Conservation (phyloP, 768 basidiomycete genomes). For the Boletus sensibilis region DNA sequence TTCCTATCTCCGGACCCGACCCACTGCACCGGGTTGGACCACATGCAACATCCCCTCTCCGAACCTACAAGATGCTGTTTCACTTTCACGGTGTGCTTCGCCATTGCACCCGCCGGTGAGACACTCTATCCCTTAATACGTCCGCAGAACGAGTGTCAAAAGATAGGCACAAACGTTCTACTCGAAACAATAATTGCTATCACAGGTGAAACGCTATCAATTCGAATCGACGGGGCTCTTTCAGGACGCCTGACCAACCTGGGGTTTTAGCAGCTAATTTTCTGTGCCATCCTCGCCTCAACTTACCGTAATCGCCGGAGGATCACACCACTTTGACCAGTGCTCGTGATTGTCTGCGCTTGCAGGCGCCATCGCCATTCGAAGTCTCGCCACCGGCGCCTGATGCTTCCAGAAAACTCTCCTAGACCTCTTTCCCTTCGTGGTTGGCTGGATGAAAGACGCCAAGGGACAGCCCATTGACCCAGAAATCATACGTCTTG, state of each 20-base stretch:
- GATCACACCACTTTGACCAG: neutral
- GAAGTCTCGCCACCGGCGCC: neutral
- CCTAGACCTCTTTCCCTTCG: too few species aligned
- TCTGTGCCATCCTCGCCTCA: neutral
- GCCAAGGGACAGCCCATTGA: neutral
- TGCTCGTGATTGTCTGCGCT: neutral
- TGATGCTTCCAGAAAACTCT: neutral
- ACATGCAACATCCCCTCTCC: neutral
- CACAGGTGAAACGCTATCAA: neutral
- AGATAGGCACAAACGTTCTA: neutral
- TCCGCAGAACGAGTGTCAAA: neutral
- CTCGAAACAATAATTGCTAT: neutral
- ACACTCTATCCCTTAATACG: neutral
- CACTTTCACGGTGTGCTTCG: constrained; percentile 7
- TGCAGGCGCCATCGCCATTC: neutral
- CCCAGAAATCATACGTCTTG: neutral
- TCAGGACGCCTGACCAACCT: neutral
- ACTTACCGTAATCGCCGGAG: too few species aligned
- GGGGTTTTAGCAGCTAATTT: neutral
- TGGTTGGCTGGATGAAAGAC: neutral
- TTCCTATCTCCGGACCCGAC: neutral
- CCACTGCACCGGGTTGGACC: neutral
- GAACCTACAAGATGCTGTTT: neutral
- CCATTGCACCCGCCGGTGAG: constrained; percentile 1
- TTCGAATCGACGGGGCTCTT: neutral